Percentiles rank a stretch among this genome's conserved stretches.
phyloP scores from a whole-genome alignment of 257 asterid species.

The Gentiana dahurica region DNA sequence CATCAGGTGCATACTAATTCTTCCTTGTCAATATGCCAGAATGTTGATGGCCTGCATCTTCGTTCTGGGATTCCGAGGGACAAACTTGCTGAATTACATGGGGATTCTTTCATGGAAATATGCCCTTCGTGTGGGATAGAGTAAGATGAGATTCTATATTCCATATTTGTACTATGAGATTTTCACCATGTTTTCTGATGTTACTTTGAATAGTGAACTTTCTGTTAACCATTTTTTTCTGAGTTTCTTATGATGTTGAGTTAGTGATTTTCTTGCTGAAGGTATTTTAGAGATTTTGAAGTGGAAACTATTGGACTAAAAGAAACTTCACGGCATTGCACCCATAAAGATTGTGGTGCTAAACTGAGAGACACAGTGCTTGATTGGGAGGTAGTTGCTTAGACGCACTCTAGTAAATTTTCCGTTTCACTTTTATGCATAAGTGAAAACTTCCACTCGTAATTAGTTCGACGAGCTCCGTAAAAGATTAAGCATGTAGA shows the following conservation, averaged over 20 bases:
- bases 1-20: not conserved
- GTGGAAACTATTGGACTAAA: slow-evolving; percentile 90
- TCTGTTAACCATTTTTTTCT: no score
- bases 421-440: no score
- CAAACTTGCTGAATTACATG: slow-evolving; percentile 83
- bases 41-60: slow-evolving; percentile 89
- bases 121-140: slow-evolving; percentile 83
- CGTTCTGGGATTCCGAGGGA: slow-evolving; percentile 95
- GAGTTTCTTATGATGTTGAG: not conserved
- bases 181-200: no score
- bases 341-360: slow-evolving; percentile 52
- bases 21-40: slow-evolving; percentile 36
- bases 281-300: slow-evolving; percentile 89
- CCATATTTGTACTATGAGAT: not conserved
- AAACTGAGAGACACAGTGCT: slow-evolving; percentile 94
- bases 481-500: no score
- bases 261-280: slow-evolving; percentile 24
- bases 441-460: not conserved
- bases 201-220: no score
- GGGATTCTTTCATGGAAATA: slow-evolving; percentile 80
- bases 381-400: slow-evolving; percentile 83
- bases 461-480: not conserved
- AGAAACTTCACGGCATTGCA: slow-evolving; percentile 75
- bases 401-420: not conserved
- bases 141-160: slow-evolving; percentile 34